Conservation (phyloP, 2,329 filamentous ascomycete genomes). For the Ophiostoma himal-ulmi region DNA sequence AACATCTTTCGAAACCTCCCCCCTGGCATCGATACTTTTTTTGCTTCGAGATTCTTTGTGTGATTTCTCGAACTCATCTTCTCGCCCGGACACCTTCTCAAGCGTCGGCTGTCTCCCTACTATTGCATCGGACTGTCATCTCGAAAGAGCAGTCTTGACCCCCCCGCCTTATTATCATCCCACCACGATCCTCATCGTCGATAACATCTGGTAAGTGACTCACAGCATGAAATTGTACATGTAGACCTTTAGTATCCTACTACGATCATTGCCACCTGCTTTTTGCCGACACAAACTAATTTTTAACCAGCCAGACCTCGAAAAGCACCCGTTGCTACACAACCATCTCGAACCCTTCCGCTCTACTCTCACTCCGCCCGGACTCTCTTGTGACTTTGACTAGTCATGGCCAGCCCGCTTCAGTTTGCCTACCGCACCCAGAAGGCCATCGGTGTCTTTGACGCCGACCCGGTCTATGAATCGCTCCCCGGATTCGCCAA, state of each 20-base stretch:
- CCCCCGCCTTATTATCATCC: background rate
- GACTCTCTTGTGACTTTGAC: conserved; percentile 68
- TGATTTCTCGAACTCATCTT: background rate
- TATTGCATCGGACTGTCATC: conserved; percentile 2
- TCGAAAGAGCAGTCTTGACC: conserved; percentile 14
- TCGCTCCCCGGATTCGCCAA: conserved; percentile 74
- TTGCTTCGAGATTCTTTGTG: background rate
- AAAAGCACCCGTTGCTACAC: conserved; percentile 3
- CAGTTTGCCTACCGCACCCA: conserved; percentile 97
- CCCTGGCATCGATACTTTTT: background rate
- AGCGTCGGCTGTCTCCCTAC: background rate
- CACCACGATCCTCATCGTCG: background rate
- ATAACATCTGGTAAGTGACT: conserved; percentile 4
- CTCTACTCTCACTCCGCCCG: conserved; percentile 24
- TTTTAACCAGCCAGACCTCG: background rate
- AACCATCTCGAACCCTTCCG: background rate
- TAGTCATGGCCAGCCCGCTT: conserved; percentile 89
- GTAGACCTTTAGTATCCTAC: background rate
- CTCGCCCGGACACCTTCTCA: conserved; percentile 5
- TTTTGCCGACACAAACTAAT: background rate
- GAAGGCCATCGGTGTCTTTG: conserved; percentile 90
- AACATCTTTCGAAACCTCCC: conserved; percentile 1
- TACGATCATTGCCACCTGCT: background rate
- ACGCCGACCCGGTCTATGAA: conserved; percentile 84
- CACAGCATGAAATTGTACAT: background rate